Conservation (phyloP, 176 grass and related monocot genomes). For the Thalia dealbata region DNA sequence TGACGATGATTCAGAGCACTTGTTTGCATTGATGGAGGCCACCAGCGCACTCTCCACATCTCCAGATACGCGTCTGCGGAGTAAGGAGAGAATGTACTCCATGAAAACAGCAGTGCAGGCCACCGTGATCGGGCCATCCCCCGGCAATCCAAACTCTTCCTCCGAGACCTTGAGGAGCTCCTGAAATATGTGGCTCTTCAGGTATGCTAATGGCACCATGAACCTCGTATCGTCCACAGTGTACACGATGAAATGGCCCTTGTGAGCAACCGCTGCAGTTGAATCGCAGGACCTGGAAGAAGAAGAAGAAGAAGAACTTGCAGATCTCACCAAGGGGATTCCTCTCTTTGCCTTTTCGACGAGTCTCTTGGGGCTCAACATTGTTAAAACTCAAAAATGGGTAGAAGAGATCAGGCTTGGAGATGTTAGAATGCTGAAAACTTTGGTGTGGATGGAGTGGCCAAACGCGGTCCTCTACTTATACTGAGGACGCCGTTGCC, state of each 20-base stretch:
- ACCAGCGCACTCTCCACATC: neutral
- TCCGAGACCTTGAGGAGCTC: neutral
- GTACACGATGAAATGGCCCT: conserved; percentile 10
- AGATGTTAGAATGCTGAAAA: neutral
- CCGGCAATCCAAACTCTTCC: conserved; percentile 6
- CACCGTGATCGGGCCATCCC: neutral
- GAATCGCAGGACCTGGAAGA: neutral
- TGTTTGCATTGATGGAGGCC: neutral
- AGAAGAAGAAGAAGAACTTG: neutral
- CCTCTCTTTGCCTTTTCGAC: conserved; percentile 6
- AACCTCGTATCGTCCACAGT: conserved; percentile 2
- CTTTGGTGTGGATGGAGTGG: neutral
- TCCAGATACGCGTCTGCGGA: neutral
- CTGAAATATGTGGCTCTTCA: neutral
- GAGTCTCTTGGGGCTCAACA: conserved; percentile 15
- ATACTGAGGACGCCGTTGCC: neutral
- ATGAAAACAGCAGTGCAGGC: neutral
- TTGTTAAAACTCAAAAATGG: neutral
- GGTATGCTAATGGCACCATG: conserved; percentile 3
- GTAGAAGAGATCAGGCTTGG: too few relatives aligned
- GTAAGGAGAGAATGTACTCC: conserved; percentile 6
- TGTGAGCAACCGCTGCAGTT: neutral
- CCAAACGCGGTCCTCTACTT: neutral
- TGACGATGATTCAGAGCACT: neutral
- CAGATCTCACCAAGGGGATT: conserved; percentile 4